Evolutionary conservation across 345 rosid genomes (phyloP).

Genomic region (Gossypium australe): DNA sequence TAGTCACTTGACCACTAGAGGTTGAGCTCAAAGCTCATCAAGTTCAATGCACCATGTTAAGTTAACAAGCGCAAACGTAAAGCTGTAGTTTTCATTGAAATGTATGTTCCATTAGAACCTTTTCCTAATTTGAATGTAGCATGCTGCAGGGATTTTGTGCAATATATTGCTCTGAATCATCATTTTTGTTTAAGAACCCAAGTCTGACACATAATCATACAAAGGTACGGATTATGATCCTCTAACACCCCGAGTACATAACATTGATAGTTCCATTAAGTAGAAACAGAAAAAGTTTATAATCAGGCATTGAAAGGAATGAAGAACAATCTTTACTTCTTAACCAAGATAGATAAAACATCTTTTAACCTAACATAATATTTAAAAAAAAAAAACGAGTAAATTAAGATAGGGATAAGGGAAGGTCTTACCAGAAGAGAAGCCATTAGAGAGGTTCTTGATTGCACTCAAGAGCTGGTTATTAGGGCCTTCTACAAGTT

Average conservation of each 20-base stretch:
- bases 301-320: no score
- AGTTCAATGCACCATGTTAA: neutral
- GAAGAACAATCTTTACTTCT: neutral
- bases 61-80: neutral
- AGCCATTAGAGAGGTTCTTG: slow-evolving; percentile 48
- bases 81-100: neutral
- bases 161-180: neutral
- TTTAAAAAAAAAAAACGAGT: no score
- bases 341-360: neutral
- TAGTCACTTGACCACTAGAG: neutral
- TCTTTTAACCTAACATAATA: no score
- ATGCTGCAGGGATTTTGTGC: neutral
- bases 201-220: neutral
- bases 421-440: slow-evolving; percentile 46
- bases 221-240: neutral
- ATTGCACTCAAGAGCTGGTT: slow-evolving; percentile 56
- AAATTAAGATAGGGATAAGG: neutral
- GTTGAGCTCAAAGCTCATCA: neutral
- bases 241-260: neutral
- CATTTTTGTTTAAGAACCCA: no score
- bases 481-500: slow-evolving; percentile 38
- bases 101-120: neutral
- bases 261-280: no score
- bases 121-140: neutral
- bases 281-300: neutral